phyloP scores from a whole-genome alignment of 208 protist genomes.

The Vickermania spadyakhi region DNA sequence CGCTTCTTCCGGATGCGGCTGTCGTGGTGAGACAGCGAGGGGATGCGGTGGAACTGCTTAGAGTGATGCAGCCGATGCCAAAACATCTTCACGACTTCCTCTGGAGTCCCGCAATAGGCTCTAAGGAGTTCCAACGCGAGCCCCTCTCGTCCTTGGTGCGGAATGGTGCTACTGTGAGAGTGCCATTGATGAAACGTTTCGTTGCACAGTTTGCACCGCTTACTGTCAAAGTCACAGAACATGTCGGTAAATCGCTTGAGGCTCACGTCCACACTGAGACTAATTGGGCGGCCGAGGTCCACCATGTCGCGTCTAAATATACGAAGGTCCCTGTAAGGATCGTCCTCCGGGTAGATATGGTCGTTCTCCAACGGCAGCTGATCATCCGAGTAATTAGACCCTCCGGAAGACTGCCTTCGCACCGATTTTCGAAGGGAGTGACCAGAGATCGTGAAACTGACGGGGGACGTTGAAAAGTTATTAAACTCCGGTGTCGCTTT shows the following conservation, averaged over 20 bases:
- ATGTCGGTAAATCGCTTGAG: conserved; percentile 58
- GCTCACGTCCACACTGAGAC: conserved; percentile 53
- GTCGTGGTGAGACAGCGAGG: conserved; percentile 54
- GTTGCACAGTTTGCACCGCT: conserved; percentile 83
- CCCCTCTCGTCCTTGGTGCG: conserved; percentile 60
- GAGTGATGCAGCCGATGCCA: conserved; percentile 49
- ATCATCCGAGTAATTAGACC: background rate
- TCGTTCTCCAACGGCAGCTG: conserved; percentile 8
- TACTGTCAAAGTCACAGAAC: conserved; percentile 71
- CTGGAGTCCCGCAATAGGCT: conserved; percentile 70
- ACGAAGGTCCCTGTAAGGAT: conserved; percentile 27
- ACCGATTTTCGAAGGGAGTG: background rate
- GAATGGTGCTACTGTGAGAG: conserved; percentile 43
- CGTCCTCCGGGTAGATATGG: conserved; percentile 3
- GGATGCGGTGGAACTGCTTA: conserved; percentile 47
- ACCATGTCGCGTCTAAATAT: conserved; percentile 70
- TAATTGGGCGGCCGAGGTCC: conserved; percentile 14
- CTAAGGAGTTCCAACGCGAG: conserved; percentile 75
- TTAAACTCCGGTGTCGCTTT: conserved; percentile 12
- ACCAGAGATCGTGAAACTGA: background rate
- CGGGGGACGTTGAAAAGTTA: conserved; percentile 21
- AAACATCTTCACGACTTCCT: conserved; percentile 66
- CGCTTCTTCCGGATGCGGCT: conserved; percentile 55
- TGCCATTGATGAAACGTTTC: conserved; percentile 74
- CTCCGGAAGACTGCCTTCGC: background rate